Percentiles rank a stretch among this genome's conserved stretches.
phyloP scores from a whole-genome alignment of 495 filamentous ascomycete genomes.

The Astrothelium macrocarpum region DNA sequence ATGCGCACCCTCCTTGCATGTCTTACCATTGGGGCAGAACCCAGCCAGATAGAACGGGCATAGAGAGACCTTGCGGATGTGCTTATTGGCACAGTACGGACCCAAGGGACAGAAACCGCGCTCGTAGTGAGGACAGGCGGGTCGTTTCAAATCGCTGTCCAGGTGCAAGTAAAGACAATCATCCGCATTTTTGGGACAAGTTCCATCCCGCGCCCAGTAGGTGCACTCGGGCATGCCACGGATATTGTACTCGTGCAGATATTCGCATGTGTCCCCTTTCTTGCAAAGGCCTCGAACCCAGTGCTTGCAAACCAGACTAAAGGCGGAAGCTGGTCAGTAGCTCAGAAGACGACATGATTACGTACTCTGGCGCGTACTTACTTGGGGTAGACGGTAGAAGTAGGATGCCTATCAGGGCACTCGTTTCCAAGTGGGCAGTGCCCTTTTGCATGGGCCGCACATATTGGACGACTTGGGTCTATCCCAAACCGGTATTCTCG shows the following conservation, averaged over 20 bases:
- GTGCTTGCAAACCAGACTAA: conserved; percentile 87
- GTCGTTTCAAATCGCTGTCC: conserved; percentile 51
- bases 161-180: conserved; percentile 95
- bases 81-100: conserved; percentile 73
- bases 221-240: conserved; percentile 97
- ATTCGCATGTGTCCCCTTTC: conserved; percentile 91
- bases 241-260: conserved; percentile 96
- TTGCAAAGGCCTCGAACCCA: conserved; percentile 96
- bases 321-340: neutral
- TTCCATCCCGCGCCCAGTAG: conserved; percentile 62
- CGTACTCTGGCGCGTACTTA: neutral
- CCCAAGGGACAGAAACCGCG: conserved; percentile 91
- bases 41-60: conserved; percentile 87
- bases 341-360: neutral
- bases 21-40: conserved; percentile 81
- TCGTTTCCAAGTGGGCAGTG: conserved; percentile 68
- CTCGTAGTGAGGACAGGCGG: conserved; percentile 89
- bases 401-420: conserved; percentile 50
- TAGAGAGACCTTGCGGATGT: conserved; percentile 58
- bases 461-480: conserved; percentile 56
- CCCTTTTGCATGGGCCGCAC: conserved; percentile 69
- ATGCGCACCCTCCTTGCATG: conserved; percentile 74
- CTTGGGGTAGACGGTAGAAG: conserved; percentile 8
- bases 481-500: conserved; percentile 67
- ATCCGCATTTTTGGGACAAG: conserved; percentile 81